Percentiles rank a stretch among this genome's conserved stretches.
phyloP scores from a whole-genome alignment of 176 grass and related monocot genomes.

The Poa pratensis region DNA sequence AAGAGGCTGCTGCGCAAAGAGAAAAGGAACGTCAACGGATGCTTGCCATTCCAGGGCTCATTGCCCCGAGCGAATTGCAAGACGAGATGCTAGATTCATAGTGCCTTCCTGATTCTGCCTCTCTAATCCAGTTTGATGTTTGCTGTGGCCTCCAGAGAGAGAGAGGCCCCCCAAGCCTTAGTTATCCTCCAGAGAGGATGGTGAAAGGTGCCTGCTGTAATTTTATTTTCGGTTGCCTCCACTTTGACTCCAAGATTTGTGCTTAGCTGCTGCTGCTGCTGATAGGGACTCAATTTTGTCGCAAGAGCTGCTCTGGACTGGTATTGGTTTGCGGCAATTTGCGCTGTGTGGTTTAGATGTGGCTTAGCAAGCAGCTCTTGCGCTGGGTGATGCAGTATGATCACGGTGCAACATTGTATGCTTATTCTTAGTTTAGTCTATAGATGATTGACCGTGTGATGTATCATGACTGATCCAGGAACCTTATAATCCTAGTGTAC shows the following conservation, averaged over 20 bases:
- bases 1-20: slow-evolving; percentile 94
- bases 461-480: slow-evolving; percentile 41
- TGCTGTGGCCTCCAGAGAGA: slow-evolving; percentile 38
- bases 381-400: slow-evolving; percentile 44
- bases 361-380: slow-evolving; percentile 60
- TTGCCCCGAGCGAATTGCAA: slow-evolving; percentile 96
- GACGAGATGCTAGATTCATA: slow-evolving; percentile 99
- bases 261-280: slow-evolving; percentile 9
- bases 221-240: slow-evolving; percentile 54
- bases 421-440: slow-evolving; percentile 47
- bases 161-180: slow-evolving; percentile 43
- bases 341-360: slow-evolving; percentile 46
- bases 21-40: slow-evolving; percentile 94
- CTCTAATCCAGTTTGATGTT: slow-evolving; percentile 50
- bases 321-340: slow-evolving; percentile 47
- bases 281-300: slow-evolving; percentile 58
- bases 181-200: slow-evolving; percentile 51
- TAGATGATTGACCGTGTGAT: slow-evolving; percentile 37
- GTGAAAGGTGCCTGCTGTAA: slow-evolving; percentile 65
- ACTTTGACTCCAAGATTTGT: slow-evolving; percentile 42
- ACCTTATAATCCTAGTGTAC: slow-evolving; percentile 37
- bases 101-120: slow-evolving; percentile 33
- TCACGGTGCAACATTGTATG: slow-evolving; percentile 45
- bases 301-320: slow-evolving; percentile 58
- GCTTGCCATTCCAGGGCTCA: slow-evolving; percentile 93